These are phyloP conservation scores for Pyrenophora seminiperda DNA, from an alignment of 2,329 filamentous ascomycete genomes.

Conservation along the genomic window DNA sequence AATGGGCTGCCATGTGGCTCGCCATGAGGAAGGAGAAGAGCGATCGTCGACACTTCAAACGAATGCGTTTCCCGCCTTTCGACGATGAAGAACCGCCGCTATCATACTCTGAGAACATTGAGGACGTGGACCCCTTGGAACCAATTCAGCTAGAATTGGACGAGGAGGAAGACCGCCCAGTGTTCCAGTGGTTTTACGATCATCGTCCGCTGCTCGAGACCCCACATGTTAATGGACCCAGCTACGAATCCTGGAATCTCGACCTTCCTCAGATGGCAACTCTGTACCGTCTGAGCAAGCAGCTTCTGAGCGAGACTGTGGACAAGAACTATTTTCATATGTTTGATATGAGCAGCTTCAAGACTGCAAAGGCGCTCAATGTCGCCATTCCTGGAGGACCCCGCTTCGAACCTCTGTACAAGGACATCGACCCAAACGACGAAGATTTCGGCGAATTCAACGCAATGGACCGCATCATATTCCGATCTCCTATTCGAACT, in stretches of 20 bases:
- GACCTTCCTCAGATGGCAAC: conserved; percentile 94
- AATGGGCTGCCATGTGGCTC: conserved; percentile 99
- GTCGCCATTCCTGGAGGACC: conserved; percentile 97
- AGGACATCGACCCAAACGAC: conserved; percentile 97
- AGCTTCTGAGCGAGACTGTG: conserved; percentile 86
- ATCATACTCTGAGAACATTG: conserved; percentile 98
- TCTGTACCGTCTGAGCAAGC: conserved; percentile 87
- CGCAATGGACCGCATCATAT: conserved; percentile 98
- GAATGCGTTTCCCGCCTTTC: conserved; percentile 98
- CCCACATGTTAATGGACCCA: conserved; percentile 90
- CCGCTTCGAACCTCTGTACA: conserved; percentile 95
- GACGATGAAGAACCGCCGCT: conserved; percentile 97
- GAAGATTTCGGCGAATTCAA: conserved; percentile 99
- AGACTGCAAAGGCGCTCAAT: conserved; percentile 95
- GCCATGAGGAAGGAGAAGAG: conserved; percentile 98
- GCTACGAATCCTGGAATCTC: conserved; percentile 96
- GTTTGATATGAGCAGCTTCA: conserved; percentile 92
- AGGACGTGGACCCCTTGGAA: conserved; percentile 95
- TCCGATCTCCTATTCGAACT: conserved; percentile 90
- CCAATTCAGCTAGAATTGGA: conserved; percentile 99
- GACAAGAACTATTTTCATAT: conserved; percentile 98
- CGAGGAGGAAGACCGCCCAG: conserved; percentile 86
- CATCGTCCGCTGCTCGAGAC: conserved; percentile 90
- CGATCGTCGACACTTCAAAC: conserved; percentile 93
- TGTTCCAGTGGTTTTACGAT: conserved; percentile 98